Conservation (phyloP, 331 rosid species). For the Quercus phellos region DNA sequence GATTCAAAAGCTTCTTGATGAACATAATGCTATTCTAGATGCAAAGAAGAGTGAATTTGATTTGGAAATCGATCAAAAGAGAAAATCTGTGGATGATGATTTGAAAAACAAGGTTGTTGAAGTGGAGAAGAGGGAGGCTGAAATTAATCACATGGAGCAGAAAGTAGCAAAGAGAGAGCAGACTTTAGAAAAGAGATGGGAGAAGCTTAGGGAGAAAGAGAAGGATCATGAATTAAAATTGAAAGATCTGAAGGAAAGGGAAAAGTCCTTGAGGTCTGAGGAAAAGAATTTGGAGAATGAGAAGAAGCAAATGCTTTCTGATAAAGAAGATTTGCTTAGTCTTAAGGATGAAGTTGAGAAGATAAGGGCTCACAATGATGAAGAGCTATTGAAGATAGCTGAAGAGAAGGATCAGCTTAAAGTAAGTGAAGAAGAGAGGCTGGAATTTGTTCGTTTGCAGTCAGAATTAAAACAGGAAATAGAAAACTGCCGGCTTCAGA, state of each 20-base stretch:
- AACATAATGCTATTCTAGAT: slow-evolving; percentile 60
- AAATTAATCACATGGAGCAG: slow-evolving; percentile 78
- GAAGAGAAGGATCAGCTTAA: slow-evolving; percentile 62
- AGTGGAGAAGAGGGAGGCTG: slow-evolving; percentile 82
- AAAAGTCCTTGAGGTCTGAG: slow-evolving; percentile 57
- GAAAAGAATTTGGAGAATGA: slow-evolving; percentile 62
- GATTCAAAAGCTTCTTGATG: slow-evolving; percentile 79
- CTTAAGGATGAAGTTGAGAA: slow-evolving; percentile 70
- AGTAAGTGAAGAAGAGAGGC: slow-evolving; percentile 78
- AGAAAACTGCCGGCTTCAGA: slow-evolving; percentile 73
- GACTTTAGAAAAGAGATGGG: slow-evolving; percentile 74
- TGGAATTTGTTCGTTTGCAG: slow-evolving; percentile 65
- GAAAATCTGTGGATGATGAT: slow-evolving; percentile 70
- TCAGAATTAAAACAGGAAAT: slow-evolving; percentile 81
- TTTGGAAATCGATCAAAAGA: slow-evolving; percentile 64
- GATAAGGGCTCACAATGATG: slow-evolving; percentile 55
- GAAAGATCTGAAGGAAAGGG: slow-evolving; percentile 73
- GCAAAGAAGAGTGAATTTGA: slow-evolving; percentile 73
- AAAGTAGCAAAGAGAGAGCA: slow-evolving; percentile 78
- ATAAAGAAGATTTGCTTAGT: slow-evolving; percentile 59
- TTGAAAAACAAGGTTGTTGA: slow-evolving; percentile 56
- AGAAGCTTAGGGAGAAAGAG: slow-evolving; percentile 91
- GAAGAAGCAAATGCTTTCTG: slow-evolving; percentile 48
- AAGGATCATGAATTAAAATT: slow-evolving; percentile 64
- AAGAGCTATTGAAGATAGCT: slow-evolving; percentile 49